Base-by-base conservation (phyloP, 768 basidiomycete genomes). In the Pluteus cervinus region DNA sequence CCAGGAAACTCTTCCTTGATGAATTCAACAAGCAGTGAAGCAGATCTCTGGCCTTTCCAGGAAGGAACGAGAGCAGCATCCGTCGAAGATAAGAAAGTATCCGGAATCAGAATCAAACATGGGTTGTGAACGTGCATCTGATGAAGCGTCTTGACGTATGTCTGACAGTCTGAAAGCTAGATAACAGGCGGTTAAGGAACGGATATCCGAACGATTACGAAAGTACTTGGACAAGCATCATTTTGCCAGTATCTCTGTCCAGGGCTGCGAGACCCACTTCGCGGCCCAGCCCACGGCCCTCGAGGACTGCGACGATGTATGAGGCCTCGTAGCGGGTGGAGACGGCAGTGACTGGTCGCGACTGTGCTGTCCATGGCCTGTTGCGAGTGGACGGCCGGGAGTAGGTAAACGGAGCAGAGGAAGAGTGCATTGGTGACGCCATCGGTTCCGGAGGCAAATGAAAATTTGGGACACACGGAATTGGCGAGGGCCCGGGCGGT, bases 241-340 rank as follows among this genome's bases (percentile, higher is more conserved):
- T 82, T 18, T 75, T 69, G 1, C 83, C 88, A 0, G 82, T 87
- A 22, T 86, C 82, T 39, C 69, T 75, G 41, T 92, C 81, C n/a
- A 91, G 68, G 0, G 86, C 85, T 0, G 88, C 90, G 22, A 96
- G 77, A 3, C 92, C 92, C 7, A 94, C 77, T 53, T 94, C 91
- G 37, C 84, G 67, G 1, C 81, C 81, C 20, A 88, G 67, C 1
- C 86, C 86, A 17, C 86, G 66, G 8, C 85, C 83, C 58, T 90
- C 86, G 18, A 89, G 60, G 14, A 89, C 57, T 2, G 86, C 79
- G 18, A 86, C 64, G 3, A 86, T 62, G 51, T 78, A 80, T 39
- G 63, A 80, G 0, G 68, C 71, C 44, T 86, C 84, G 29, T 68
- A 64, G 18, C 68, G 62, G 11, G 67, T 67, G 4, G 82, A 82